Evolutionary conservation across 352 stramenopile species (phyloP), one percentile per base, ranked within the genome.

Genomic region (Globisporangium uncinulatum): DNA sequence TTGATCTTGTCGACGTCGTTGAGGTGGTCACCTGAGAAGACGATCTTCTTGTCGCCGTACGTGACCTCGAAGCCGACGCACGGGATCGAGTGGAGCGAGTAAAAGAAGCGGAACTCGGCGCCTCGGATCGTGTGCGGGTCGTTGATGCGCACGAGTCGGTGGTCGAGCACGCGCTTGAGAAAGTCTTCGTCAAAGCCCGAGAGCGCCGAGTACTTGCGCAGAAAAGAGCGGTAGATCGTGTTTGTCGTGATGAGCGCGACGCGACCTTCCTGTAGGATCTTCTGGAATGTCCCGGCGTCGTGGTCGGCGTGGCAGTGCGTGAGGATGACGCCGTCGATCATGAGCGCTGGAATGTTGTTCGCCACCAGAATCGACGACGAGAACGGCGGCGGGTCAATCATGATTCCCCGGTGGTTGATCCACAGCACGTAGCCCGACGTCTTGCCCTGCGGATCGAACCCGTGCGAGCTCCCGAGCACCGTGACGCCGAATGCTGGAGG

Each of bases 231-330:
- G 67, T 98, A 98, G 69, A 98, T 98, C 13, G 95, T 98, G 53
- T 91, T 79, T 7, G 94, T 98, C 21, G 95, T 98, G 51, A 98
- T 98, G 21, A 98, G 76, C 46, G 92, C 90, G 29, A 98, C 92
- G 11, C 89, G 90, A 3, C 88, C 93, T 63, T 97, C 94, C 32
- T 96, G 94, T 17, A 98, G 65, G 45, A 98, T 96, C 65, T 98
- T 98, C 62, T 98, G 95, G 64, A 98, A 98, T 31, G 95, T 97
- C 31, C 95, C 95, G 42, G 95, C 95, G 69, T 98, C 95, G 64
- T 98, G 95, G 69, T 98, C 95, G 17, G 95, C 93, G 65, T 98
- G 95, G 61, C 94, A 98, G 67, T 98, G 95, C 15, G 95, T 98
- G 29, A 98, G 69, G 62, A 98, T 98, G 14, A 98, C 96, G 29